Percentiles rank a stretch among this genome's conserved stretches.
These are phyloP conservation scores for Aspergillus conjunctus DNA, from an alignment of 495 filamentous ascomycete species.

Conservation along the genomic window DNA sequence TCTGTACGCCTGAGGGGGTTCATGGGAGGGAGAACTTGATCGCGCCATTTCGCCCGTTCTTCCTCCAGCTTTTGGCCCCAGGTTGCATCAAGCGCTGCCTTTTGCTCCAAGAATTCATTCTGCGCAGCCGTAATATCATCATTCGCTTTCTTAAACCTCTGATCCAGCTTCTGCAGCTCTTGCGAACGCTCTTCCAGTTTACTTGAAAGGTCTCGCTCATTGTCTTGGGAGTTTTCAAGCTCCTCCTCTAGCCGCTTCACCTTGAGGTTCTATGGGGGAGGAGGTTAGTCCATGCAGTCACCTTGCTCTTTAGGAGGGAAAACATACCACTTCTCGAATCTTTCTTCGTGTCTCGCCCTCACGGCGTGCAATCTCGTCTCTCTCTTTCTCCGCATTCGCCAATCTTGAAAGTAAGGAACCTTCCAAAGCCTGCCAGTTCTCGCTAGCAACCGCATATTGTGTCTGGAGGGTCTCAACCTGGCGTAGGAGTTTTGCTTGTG, in stretches of 20 bases:
- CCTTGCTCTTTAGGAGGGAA: background rate
- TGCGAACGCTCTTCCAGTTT: conserved; percentile 60
- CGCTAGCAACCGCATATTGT: conserved; percentile 90
- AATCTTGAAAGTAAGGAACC: conserved; percentile 75
- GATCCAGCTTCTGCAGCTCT: conserved; percentile 65
- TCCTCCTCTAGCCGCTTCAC: conserved; percentile 80
- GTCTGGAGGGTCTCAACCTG: conserved; percentile 96
- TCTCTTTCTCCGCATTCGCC: conserved; percentile 78
- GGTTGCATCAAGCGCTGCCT: conserved; percentile 64
- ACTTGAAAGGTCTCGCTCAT: conserved; percentile 60
- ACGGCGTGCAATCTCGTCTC: conserved; percentile 79
- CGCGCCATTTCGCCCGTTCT: conserved; percentile 74
- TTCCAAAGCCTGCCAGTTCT: conserved; percentile 97
- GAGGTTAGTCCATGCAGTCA: conserved; percentile 19
- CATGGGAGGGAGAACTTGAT: conserved; percentile 47
- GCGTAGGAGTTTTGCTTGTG: conserved; percentile 85
- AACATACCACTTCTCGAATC: conserved; percentile 77
- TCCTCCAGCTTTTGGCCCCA: conserved; percentile 66
- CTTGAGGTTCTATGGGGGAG: conserved; percentile 62
- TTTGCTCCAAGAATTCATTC: conserved; percentile 69
- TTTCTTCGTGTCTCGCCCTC: conserved; percentile 86
- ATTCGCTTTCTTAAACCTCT: conserved; percentile 65
- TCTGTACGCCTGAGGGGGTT: conserved; percentile 49
- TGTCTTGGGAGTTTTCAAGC: conserved; percentile 68
- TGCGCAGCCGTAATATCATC: conserved; percentile 60